Evolutionary conservation across 1,139 yeast genomes (phyloP).

Genomic region (Geotrichum aggregatum): DNA sequence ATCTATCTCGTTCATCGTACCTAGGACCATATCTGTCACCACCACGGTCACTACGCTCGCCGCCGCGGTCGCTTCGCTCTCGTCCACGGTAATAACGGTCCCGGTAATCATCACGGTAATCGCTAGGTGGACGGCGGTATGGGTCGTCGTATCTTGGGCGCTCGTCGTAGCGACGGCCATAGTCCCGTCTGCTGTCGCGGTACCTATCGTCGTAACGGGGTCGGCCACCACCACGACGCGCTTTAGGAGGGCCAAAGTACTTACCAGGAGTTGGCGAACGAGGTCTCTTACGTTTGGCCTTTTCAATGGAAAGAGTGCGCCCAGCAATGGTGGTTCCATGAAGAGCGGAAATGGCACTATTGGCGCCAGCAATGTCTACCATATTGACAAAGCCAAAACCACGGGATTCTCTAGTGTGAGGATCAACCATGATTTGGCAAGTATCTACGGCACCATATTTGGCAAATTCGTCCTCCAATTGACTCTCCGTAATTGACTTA

Average conservation of each 20-base stretch:
- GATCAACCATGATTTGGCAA: conserved; percentile 40
- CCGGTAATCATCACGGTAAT: conserved; percentile 29
- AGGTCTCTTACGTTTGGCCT: conserved; percentile 41
- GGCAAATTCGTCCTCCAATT: conserved; percentile 36
- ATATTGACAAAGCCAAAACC: conserved; percentile 43
- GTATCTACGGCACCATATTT: conserved; percentile 38
- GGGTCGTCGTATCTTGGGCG: conserved; percentile 31
- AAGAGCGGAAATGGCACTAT: conserved; percentile 36
- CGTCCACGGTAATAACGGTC: conserved; percentile 32
- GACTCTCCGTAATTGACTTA: conserved; percentile 35
- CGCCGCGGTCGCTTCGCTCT: conserved; percentile 27
- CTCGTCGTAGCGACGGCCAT: conserved; percentile 27
- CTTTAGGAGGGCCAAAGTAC: conserved; percentile 42
- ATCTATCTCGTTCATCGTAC: conserved; percentile 16
- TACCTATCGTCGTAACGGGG: conserved; percentile 25
- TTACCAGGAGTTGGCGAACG: conserved; percentile 44
- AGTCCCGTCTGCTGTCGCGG: conserved; percentile 22
- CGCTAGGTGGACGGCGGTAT: conserved; percentile 32
- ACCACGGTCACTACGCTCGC: conserved; percentile 26
- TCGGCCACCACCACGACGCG: conserved; percentile 28
- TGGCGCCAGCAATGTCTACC: conserved; percentile 36
- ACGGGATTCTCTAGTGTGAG: conserved; percentile 40
- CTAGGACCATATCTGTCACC: conserved; percentile 26
- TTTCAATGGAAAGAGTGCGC: conserved; percentile 36
- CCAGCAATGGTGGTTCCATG: conserved; percentile 37